A percentile compares a stretch with the other conserved stretches of the same genome.
phyloP scores from a whole-genome alignment of 2,329 filamentous ascomycete species.

The Tolypocladium album region DNA sequence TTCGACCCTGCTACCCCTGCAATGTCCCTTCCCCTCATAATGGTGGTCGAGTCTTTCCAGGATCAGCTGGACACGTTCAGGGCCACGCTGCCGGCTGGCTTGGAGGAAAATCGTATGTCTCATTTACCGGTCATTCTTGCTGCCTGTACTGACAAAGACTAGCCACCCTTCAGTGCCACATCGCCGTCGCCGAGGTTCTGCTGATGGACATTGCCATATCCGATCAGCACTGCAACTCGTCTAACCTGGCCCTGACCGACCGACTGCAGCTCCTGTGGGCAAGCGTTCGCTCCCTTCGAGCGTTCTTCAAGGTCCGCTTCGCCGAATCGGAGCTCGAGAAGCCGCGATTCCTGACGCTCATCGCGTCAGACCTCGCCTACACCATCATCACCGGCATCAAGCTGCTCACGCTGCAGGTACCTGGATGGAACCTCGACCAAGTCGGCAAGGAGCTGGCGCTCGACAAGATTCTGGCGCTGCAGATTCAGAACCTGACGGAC shows the following conservation, averaged over 20 bases:
- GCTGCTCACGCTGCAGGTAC: conserved; percentile 31
- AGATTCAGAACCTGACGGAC: conserved; percentile 17
- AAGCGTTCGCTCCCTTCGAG: conserved; percentile 28
- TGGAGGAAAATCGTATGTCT: conserved; percentile 22
- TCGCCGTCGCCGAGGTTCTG: conserved; percentile 33
- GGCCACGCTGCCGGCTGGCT: conserved; percentile 20
- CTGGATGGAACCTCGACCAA: conserved; percentile 32
- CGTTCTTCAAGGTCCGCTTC: conserved; percentile 28
- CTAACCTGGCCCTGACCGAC: conserved; percentile 22
- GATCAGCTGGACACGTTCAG: conserved; percentile 30
- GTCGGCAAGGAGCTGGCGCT: conserved; percentile 25
- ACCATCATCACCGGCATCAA: conserved; percentile 34
- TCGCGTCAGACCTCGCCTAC: conserved; percentile 36
- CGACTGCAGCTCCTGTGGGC: conserved; percentile 34
- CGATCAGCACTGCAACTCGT: conserved; percentile 20
- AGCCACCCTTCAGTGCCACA: conserved; percentile 30
- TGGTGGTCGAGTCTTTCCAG: conserved; percentile 31
- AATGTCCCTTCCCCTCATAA: conserved; percentile 26
- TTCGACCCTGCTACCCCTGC: conserved; percentile 16
- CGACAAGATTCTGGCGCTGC: conserved; percentile 12
- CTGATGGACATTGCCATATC: conserved; percentile 35
- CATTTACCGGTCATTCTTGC: accelerated
- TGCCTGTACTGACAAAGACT: not conserved
- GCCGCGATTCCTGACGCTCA: conserved; percentile 31
- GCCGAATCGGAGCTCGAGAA: conserved; percentile 17